Evolutionary conservation across 2,329 filamentous ascomycete species (phyloP), one percentile per base, ranked within the genome.

Genomic region (Aspergillus sp.): DNA sequence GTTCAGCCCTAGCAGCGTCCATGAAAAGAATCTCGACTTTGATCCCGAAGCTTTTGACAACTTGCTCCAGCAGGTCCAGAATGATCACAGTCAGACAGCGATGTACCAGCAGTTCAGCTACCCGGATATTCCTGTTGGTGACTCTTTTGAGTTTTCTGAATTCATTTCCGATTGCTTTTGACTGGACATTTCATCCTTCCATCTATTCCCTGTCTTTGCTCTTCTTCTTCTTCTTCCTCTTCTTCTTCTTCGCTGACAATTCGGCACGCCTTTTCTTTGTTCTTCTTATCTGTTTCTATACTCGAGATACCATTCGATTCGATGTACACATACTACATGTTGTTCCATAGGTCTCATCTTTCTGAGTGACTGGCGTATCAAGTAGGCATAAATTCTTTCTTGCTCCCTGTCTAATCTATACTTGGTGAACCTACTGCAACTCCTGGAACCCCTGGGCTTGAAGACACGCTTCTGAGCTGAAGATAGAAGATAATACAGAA

Each of bases 101-200:
- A 31, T 56, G 14, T 58, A 47, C 36, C 46, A 49, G 9, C 49
- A 57, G 23, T 41, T 55, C 14, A 43, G 46, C 23, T 19, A 53
- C 32, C 16, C 48, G 9, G 56, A 53, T 13, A 38, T 43, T 42
- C 45, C 38, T 42, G n/a, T 50, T 13, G 50, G 51, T 20, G 59
- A 61, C 10, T 38, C 54, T 7, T 56, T 63, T 42, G 55, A 61
- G 25, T 58, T 63, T 40, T 55, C 56, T 4, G 59, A 62, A 14
- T 62, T 56, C 23, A 44, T 58, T n/a, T 47, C 54, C 17, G 54
- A 59, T 34, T 58, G 47, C 31, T 62, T 55, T 38, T 59, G 40
- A 57, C 14, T 25, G 11, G 3, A 11, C 14, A n/a, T 25, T 9
- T 16, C 1, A 25, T 45, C 14, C 17, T 13, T 13, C 7, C 17